A percentile compares a stretch with the other conserved stretches of the same genome.
Conservation (phyloP, 176 grass and related monocot genomes). For the Thinopyrum elongatum region DNA sequence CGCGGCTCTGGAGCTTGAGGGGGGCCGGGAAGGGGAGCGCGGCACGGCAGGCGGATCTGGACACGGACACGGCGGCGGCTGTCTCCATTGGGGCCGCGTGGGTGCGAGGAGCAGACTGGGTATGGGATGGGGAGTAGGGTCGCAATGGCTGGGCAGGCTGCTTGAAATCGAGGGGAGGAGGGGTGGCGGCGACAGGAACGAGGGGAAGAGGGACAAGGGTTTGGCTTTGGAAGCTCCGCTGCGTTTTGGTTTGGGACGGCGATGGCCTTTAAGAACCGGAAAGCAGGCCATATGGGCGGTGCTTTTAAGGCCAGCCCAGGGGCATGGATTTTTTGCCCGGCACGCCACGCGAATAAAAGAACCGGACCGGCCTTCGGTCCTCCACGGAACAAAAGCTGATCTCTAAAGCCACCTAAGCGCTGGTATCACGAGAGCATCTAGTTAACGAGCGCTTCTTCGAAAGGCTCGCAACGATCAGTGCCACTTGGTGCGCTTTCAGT, state of each 20-base stretch:
- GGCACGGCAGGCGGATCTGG: constrained; percentile 46
- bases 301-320: no score
- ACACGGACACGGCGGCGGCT: constrained; percentile 32
- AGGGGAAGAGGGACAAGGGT: background rate
- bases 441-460: no score
- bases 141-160: background rate
- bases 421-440: no score
- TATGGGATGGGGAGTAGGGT: background rate
- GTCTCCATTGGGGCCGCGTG: constrained; percentile 43
- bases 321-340: no score
- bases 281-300: no score
- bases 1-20: background rate
- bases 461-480: no score
- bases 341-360: no score
- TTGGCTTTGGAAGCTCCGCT: constrained; percentile 1
- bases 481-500: no score
- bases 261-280: no score
- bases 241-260: background rate
- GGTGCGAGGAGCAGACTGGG: background rate
- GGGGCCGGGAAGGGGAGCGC: background rate
- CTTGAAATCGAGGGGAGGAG: background rate
- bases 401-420: no score
- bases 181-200: constrained; percentile 30
- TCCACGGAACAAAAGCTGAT: no score
- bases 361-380: no score